Evolutionary conservation across 805 yeast species (phyloP).

Genomic region (Starmerella ratchasimensis): DNA sequence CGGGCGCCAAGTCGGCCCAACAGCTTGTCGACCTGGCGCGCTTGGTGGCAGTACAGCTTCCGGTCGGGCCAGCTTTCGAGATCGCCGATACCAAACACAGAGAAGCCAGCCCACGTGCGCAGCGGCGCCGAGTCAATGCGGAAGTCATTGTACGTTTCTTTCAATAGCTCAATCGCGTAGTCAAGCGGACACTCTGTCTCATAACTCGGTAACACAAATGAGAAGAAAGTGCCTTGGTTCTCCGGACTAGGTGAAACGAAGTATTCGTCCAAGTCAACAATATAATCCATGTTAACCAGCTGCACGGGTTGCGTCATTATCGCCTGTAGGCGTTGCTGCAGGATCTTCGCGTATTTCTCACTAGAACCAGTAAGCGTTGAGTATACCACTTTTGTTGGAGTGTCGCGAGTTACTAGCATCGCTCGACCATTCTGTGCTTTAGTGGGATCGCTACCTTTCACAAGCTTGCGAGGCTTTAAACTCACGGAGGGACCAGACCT

Average conservation of each 20-base stretch:
- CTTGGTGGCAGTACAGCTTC: constrained; percentile 75
- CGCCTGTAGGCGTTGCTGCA: constrained; percentile 30
- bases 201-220: constrained; percentile 74
- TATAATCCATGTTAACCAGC: constrained; percentile 59
- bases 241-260: constrained; percentile 47
- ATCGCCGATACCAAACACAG: constrained; percentile 83
- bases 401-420: constrained; percentile 2
- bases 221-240: constrained; percentile 32
- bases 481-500: too few species aligned
- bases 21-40: constrained; percentile 57
- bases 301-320: constrained; percentile 33
- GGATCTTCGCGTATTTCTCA: constrained; percentile 46
- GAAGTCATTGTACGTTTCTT: constrained; percentile 73
- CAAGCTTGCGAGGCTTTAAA: constrained; percentile 9
- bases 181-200: constrained; percentile 89
- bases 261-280: constrained; percentile 72
- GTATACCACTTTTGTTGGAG: constrained; percentile 38
- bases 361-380: constrained; percentile 80
- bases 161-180: constrained; percentile 64
- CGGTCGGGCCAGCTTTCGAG: constrained; percentile 60
- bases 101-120: constrained; percentile 54
- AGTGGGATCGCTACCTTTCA: constrained; percentile 2
- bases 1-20: constrained; percentile 75
- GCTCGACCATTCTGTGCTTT: background rate
- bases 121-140: constrained; percentile 75